Evolutionary conservation across 495 filamentous ascomycete species (phyloP), one percentile per base, ranked within the genome.

Genomic region (Talaromyces proteolyticus): DNA sequence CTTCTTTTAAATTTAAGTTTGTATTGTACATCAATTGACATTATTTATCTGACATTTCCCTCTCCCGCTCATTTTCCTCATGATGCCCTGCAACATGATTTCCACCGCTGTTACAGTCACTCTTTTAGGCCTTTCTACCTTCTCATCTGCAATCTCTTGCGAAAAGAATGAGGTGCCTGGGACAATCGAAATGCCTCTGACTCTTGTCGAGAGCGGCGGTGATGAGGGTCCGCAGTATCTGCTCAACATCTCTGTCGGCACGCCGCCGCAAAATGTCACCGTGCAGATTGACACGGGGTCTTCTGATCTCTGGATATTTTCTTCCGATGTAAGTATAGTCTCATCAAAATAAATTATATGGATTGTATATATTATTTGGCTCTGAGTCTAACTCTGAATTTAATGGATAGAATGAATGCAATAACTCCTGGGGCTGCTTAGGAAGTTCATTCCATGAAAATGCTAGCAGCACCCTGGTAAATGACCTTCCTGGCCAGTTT

Each of bases 271-370:
- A 49, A 39, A 47, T 1, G 40, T 77, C 7, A 57, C 60, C 18
- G 54, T 77, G 18, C 69, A 76, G 54, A 68, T 77, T 44, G 74
- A 77, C 48, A 77, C 74, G n/a, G 69, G 74, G 14, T 56, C 52
- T 46, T 56, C 54, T 36, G 61, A 63, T 36, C 41, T 63, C 6
- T 60, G 57, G 57, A 44, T 51, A 3, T 49, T 49, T 38, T 22
- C 21, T 38, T 14, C 25, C 8, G 8, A 14, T 4, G 29, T 34
- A 34, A 34, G 29, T 34, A 34, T 14, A 34, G 14, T 1, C 29
- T 8, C 29, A 34, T 4, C 29, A 8, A 4, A 34, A 10, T 34
- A 14, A 14, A n/a, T n/a, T 34, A 34, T 34, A 34, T 14, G 8
- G 8, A 34, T 14, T 34, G 29, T 34, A 14, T 34, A 34, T 34